These are phyloP conservation scores for Raphidocelis subcapitata DNA, from an alignment of 139 green algal genomes.

Conservation along the genomic window DNA sequence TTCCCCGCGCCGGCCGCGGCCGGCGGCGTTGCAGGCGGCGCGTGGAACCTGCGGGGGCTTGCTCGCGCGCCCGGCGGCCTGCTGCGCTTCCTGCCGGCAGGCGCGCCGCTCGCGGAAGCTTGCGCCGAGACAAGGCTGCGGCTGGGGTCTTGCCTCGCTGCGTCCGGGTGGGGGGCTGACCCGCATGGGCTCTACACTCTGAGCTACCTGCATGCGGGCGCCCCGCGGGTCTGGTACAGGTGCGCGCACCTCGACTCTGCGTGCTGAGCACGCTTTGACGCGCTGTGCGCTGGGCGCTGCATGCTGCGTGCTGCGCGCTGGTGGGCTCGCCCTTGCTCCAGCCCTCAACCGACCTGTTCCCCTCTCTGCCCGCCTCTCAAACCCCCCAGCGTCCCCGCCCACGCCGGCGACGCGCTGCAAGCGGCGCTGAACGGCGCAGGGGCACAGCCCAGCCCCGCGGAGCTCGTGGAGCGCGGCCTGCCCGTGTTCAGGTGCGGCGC, in stretches of 20 bases:
- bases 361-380: neutral
- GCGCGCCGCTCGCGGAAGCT: constrained; percentile 52
- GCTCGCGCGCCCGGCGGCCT: neutral
- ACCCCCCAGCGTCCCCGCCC: constrained; percentile 52
- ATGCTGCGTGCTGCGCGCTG: too few relatives aligned
- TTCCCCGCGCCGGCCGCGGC: neutral
- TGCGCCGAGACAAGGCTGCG: constrained; percentile 85
- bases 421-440: constrained; percentile 68
- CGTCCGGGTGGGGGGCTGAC: constrained; percentile 88
- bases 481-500: constrained; percentile 66
- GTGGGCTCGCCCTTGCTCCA: too few relatives aligned
- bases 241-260: neutral
- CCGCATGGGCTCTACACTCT: constrained; percentile 92
- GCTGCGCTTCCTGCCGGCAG: neutral
- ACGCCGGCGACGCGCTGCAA: constrained; percentile 60
- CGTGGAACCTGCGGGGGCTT: too few relatives aligned
- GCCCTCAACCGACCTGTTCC: neutral
- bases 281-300: too few relatives aligned
- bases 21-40: too few relatives aligned
- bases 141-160: constrained; percentile 75
- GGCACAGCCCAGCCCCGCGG: constrained; percentile 72
- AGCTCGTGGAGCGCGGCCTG: constrained; percentile 60
- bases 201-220: constrained; percentile 88
- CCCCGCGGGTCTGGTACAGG: constrained; percentile 60
- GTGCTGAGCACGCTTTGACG: neutral